Base-by-base conservation (phyloP, 129 eudicot species). In the Apium graveolens region DNA sequence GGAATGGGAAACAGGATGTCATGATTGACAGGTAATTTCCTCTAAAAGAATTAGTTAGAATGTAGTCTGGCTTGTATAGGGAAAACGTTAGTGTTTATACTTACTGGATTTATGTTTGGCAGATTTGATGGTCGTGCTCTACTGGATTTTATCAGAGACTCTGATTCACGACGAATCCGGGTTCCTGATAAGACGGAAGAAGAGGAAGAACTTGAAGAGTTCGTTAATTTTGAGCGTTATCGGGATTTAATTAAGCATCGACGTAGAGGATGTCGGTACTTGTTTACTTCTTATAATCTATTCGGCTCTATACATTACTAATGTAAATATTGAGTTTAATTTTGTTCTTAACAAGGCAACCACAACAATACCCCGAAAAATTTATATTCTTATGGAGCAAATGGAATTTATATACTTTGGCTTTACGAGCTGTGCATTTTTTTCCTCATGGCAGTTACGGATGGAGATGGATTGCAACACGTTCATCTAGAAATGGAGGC, bases 221-320 rank as follows among this genome's bases (percentile, higher is more conserved):
- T 91, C 89, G 98, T 95, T 84, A 95, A 85, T 90, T 95, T 95
- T 95, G 97, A 95, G 96, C 98, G 98, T 87, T 95, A 91, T 86
- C 98, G 98, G 98, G 98, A 95, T 90, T 91, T 95, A 95, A 95
- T 95, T 91, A 95, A 95, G 94, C 98, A 95, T 90, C 98, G 97
- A 85, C 98, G 98, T 88, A 95, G 98, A 95, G 98, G 98, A 95
- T 95, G 98, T 95, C 98, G 98, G 98, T 95, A 95, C 97, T 95
- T 95, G 87, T 95, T 82, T 82, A 77, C 80, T 86, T 80, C 76
- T 82, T 79, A 80, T 85, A 79, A 81, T 81, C 77, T 81, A 76
- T 83, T 82, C 76, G 68, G 77, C 79, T 86, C 80, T 76, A 62
- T 83, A 82, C 78, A 78, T 87, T 77, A 83, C 45, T 76, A 32